Evolutionary conservation across 1,139 yeast genomes (phyloP).

Genomic region (Yamadazyma siamensis): DNA sequence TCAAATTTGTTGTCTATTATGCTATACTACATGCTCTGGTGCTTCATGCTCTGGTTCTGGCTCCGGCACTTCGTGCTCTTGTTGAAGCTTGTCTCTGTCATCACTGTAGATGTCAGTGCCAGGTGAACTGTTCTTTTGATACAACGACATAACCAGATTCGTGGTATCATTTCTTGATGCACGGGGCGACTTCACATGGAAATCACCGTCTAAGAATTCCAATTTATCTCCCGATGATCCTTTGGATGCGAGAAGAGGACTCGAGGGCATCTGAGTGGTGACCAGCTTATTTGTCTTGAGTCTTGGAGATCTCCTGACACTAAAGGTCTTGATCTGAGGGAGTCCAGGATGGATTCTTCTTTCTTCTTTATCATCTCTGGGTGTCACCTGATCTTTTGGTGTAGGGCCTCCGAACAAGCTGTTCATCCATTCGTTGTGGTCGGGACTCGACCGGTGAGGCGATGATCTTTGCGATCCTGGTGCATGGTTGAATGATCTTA

Average conservation of each 20-base stretch:
- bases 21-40: too few relatives aligned
- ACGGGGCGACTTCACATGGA: slow-evolving; percentile 13
- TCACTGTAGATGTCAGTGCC: slow-evolving; percentile 9
- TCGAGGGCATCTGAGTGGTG: slow-evolving; percentile 42
- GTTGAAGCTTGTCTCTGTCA: too few relatives aligned
- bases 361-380: slow-evolving; percentile 23
- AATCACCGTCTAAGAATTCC: slow-evolving; percentile 16
- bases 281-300: slow-evolving; percentile 19
- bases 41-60: too few relatives aligned
- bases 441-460: slow-evolving; percentile 16
- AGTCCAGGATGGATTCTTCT: slow-evolving; percentile 18
- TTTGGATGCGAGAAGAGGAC: slow-evolving; percentile 22
- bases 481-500: slow-evolving; percentile 30
- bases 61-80: too few relatives aligned
- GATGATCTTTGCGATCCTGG: slow-evolving; percentile 24
- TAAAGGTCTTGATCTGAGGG: slow-evolving; percentile 31
- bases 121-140: slow-evolving; percentile 13
- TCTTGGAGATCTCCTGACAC: slow-evolving; percentile 22
- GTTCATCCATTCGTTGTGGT: slow-evolving; percentile 31
- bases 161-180: slow-evolving; percentile 40
- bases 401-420: slow-evolving; percentile 42
- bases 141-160: slow-evolving; percentile 30
- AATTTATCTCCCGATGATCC: slow-evolving; percentile 11
- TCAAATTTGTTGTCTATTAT: too few relatives aligned
- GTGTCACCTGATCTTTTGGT: slow-evolving; percentile 41